Conservation (phyloP, 495 filamentous ascomycete species). For the Aspergillus homomorphus region DNA sequence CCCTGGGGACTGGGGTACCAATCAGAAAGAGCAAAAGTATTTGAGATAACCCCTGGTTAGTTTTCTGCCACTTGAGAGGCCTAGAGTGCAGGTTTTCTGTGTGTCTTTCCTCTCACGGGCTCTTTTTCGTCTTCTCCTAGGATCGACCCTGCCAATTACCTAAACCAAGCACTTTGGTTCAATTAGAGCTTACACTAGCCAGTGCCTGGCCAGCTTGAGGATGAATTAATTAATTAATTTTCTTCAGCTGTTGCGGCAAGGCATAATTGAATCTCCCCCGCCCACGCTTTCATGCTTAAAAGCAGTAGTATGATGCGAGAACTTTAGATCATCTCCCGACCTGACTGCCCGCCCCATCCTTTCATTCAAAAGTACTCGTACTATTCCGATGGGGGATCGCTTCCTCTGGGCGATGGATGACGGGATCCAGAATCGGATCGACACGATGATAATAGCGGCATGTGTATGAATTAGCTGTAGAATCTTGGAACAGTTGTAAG, state of each 20-base stretch:
- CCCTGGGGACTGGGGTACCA: conserved; percentile 23
- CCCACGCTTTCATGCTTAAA: no score
- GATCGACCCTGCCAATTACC: conserved; percentile 11
- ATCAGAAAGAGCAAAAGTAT: conserved; percentile 36
- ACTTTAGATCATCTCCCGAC: no score
- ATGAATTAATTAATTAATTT: not conserved
- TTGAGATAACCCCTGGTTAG: conserved; percentile 41
- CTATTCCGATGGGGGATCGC: no score
- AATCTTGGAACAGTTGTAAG: not conserved
- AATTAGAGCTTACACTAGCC: not conserved
- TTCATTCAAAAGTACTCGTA: no score
- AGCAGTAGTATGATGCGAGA: no score
- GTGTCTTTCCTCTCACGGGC: not conserved
- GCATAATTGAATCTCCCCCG: no score
- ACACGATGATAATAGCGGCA: not conserved
- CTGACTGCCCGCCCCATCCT: no score
- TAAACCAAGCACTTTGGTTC: not conserved
- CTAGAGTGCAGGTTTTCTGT: conserved; percentile 16
- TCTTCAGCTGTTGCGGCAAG: conserved; percentile 1
- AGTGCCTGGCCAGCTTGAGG: not conserved
- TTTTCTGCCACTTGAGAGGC: not conserved
- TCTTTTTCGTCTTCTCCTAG: not conserved
- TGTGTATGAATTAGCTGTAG: not conserved
- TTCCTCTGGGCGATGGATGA: not conserved
- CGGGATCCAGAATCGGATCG: not conserved